Base-by-base conservation (phyloP, 345 rosid genomes). In the Adansonia digitata region DNA sequence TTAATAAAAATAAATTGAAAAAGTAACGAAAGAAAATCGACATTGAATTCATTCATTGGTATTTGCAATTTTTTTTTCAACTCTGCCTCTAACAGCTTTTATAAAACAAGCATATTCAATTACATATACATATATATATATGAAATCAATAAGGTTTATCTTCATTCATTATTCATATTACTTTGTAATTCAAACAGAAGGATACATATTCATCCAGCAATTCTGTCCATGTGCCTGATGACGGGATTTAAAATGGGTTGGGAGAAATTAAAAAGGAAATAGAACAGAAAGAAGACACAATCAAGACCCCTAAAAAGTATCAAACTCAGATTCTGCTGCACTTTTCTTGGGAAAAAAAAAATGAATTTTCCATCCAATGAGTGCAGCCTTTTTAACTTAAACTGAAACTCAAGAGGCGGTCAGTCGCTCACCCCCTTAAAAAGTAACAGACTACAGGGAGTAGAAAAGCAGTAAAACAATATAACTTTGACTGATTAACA, bases 371-470 rank as follows among this genome's bases (percentile, higher is more conserved):
- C 62, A 6, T 73, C 75, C 71, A 78, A 55, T 71, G 62, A 27
- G n/a, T 60, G 74, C 78, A 78, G 82, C 77, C 75, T 76, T 78
- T 76, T 76, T 40, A 10, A 26, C 55, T 18, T 14, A 34, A 63
- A 57, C 62, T 45, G n/a, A 57, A 73, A 31, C 69, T 22, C 20
- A 35, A 35, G 13, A 65, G 26, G 49, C 69, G n/a, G n/a, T n/a
- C n/a, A n/a, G n/a, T n/a, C n/a, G n/a, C n/a, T n/a, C n/a, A n/a
- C n/a, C n/a, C n/a, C n/a, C n/a, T n/a, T n/a, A n/a, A n/a, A n/a
- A n/a, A n/a, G n/a, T 2, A 55, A 9, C 26, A 20, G 11, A 22
- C 1, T 2, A 26, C 62, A 56, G 18, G 26, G 61, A 24, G 59
- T 59, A 26, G 39, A 31, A 2, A 60, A 52, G 18, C 12, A 35